Conservation (phyloP, 305 asterid genomes). For the Fraxinus baroniana region DNA sequence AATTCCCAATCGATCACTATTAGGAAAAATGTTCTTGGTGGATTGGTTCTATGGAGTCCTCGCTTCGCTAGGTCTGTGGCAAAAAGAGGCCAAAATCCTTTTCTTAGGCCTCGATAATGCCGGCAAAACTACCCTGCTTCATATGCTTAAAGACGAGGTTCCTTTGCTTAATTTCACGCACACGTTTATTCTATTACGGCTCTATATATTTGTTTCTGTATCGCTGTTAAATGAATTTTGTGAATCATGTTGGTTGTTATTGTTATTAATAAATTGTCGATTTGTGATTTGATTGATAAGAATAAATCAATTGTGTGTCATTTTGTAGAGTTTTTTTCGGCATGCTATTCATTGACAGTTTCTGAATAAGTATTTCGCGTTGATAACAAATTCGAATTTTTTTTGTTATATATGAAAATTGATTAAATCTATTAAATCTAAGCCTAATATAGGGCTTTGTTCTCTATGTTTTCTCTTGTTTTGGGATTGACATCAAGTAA, state of each 20-base stretch:
- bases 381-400: background rate
- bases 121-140: conserved; percentile 90
- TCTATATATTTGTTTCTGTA: background rate
- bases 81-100: conserved; percentile 90
- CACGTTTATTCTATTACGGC: background rate
- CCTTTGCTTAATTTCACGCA: background rate
- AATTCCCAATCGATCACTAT: background rate
- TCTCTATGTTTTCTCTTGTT: background rate
- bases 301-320: background rate
- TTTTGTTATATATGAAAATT: background rate
- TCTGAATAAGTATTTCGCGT: background rate
- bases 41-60: conserved; percentile 93
- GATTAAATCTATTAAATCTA: background rate
- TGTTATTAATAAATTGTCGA: background rate
- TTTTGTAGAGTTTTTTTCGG: background rate
- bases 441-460: background rate
- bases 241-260: background rate
- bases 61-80: conserved; percentile 88
- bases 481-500: background rate
- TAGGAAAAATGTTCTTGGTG: conserved; percentile 56
- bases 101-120: conserved; percentile 92
- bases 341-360: background rate
- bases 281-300: background rate
- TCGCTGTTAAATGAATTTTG: background rate
- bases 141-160: conserved; percentile 96